Percentiles rank a stretch among this genome's conserved stretches.
phyloP scores from a whole-genome alignment of 2,329 filamentous ascomycete species.

The Clarireedia sp. region DNA sequence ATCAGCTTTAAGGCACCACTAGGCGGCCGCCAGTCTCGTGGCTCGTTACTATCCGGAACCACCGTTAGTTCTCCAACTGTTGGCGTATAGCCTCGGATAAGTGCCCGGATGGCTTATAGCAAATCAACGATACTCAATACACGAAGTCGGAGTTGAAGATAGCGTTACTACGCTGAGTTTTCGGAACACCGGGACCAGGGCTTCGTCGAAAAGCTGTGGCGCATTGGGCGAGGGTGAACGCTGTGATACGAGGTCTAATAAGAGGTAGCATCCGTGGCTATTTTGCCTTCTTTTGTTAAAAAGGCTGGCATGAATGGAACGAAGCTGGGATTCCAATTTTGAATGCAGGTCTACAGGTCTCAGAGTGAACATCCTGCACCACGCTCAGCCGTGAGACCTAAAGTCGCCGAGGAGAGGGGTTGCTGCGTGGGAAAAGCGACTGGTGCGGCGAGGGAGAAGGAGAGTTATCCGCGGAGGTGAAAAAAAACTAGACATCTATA shows the following conservation, averaged over 20 bases:
- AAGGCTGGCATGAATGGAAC: background rate
- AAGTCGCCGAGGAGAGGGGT: background rate
- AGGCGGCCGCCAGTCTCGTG: background rate
- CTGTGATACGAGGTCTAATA: background rate
- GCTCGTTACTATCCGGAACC: background rate
- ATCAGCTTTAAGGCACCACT: background rate
- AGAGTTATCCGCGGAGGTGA: no score
- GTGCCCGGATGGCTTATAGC: background rate
- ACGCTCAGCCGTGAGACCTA: background rate
- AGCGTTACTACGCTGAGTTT: background rate
- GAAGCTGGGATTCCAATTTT: background rate
- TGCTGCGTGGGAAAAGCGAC: background rate
- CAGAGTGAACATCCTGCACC: background rate
- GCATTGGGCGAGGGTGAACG: background rate
- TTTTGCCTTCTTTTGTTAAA: background rate
- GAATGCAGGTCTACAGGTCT: background rate
- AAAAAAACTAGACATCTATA: background rate
- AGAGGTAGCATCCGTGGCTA: background rate
- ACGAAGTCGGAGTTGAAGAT: background rate
- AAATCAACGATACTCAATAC: background rate
- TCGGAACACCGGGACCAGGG: background rate
- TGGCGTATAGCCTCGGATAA: background rate
- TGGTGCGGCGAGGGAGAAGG: background rate
- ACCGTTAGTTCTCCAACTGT: background rate
- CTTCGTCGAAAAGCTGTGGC: background rate